Evolutionary conservation across 768 basidiomycete genomes (phyloP).

Genomic region (Suillus americanus): DNA sequence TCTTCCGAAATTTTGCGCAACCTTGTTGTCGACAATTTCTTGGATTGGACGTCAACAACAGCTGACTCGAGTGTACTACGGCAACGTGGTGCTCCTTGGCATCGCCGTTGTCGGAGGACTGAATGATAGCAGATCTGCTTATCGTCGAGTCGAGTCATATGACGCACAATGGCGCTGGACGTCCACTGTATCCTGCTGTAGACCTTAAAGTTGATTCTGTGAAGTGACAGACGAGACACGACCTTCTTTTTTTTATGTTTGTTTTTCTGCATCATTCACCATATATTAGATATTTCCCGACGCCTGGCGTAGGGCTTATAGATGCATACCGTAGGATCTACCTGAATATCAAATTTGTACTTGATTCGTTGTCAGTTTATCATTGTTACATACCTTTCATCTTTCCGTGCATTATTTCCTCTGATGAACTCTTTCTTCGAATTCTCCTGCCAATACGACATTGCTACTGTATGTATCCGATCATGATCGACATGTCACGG

Average conservation of each 20-base stretch:
- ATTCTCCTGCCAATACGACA: neutral
- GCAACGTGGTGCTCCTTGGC: conserved; percentile 14
- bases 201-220: neutral
- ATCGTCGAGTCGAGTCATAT: too few relatives aligned
- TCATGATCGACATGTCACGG: neutral
- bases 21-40: conserved; percentile 23
- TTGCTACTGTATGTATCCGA: neutral
- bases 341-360: neutral
- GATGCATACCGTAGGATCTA: neutral
- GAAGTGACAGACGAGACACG: neutral
- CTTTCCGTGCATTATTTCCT: neutral
- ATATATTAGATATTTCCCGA: neutral
- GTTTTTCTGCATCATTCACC: neutral
- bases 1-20: conserved; percentile 23
- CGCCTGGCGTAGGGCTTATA: too few relatives aligned
- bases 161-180: neutral
- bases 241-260: neutral
- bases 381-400: neutral
- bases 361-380: neutral
- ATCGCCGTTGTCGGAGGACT: conserved; percentile 12
- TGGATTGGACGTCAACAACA: neutral
- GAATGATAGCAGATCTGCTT: conserved; percentile 4
- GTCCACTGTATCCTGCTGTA: neutral
- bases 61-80: conserved; percentile 8
- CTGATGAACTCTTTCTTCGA: neutral